Evolutionary conservation across 805 yeast species (phyloP).

Genomic region (Yamadazyma philogaea): DNA sequence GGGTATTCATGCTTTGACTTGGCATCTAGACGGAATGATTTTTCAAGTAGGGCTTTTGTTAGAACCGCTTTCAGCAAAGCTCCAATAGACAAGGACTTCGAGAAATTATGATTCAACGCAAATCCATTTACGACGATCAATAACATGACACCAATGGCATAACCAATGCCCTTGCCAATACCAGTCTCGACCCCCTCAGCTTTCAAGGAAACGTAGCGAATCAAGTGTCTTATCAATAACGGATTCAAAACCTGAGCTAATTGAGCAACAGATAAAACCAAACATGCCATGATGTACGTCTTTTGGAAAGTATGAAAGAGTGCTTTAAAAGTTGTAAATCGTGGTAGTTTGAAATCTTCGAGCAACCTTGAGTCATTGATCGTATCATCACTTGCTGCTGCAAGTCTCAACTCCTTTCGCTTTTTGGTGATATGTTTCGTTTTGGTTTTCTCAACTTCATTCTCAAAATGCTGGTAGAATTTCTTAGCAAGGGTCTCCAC

Average conservation of each 20-base stretch:
- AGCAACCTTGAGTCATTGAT: slow-evolving; percentile 20
- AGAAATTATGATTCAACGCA: slow-evolving; percentile 58
- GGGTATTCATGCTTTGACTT: slow-evolving; percentile 59
- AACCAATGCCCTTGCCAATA: slow-evolving; percentile 37
- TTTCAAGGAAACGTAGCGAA: slow-evolving; percentile 28
- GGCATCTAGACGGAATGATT: slow-evolving; percentile 59
- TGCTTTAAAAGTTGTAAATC: slow-evolving; percentile 13
- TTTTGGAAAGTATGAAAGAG: slow-evolving; percentile 12
- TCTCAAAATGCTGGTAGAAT: slow-evolving; percentile 5
- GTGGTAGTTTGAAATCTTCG: slow-evolving; percentile 28
- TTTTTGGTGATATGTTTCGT: not conserved
- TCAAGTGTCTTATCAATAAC: slow-evolving; percentile 34
- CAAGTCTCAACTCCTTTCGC: not conserved
- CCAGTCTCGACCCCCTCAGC: slow-evolving; percentile 21
- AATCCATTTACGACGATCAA: slow-evolving; percentile 29
- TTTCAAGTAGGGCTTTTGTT: slow-evolving; percentile 65
- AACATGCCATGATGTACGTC: slow-evolving; percentile 21
- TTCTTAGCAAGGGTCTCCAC: slow-evolving; percentile 22
- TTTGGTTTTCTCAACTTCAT: slow-evolving; percentile 1
- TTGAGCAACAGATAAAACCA: slow-evolving; percentile 30
- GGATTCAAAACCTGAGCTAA: slow-evolving; percentile 33
- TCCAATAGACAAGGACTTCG: slow-evolving; percentile 58
- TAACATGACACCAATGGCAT: slow-evolving; percentile 32
- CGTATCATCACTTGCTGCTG: slow-evolving; percentile 8
- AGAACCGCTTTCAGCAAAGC: slow-evolving; percentile 66